Evolutionary conservation across 192 early-diverging fungal species (phyloP).

Genomic region (Coemansia sp.): DNA sequence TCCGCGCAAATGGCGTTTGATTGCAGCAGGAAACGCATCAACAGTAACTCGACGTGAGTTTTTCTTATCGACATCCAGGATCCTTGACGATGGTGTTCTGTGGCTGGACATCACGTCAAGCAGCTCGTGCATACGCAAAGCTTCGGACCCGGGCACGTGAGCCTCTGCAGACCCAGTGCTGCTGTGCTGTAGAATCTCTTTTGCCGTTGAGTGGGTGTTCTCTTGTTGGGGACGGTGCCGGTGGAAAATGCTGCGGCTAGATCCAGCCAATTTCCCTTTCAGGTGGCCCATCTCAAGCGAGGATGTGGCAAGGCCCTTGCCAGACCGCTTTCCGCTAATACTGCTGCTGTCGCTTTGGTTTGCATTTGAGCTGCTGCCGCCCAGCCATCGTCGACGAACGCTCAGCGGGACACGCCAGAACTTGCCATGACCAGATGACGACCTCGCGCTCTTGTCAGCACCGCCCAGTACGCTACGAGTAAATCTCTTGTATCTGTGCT

Average conservation of each 20-base stretch:
- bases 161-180: not conserved
- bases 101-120: not conserved
- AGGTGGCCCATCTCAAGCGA: constrained; percentile 19
- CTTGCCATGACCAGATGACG: constrained; percentile 18
- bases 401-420: constrained; percentile 43
- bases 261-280: constrained; percentile 1
- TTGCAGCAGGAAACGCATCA: constrained; percentile 52
- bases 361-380: constrained; percentile 15
- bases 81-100: constrained; percentile 12
- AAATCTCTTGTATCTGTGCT: constrained; percentile 32
- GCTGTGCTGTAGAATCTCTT: constrained; percentile 1
- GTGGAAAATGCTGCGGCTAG: constrained; percentile 12
- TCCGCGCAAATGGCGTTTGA: constrained; percentile 44
- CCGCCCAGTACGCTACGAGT: constrained; percentile 38
- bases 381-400: constrained; percentile 49
- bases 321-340: constrained; percentile 1
- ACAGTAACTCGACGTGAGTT: constrained; percentile 46
- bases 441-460: constrained; percentile 18
- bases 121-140: not conserved
- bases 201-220: not conserved
- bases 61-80: constrained; percentile 10
- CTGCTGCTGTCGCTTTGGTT: constrained; percentile 10
- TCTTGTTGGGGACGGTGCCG: not conserved
- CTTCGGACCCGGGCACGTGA: not conserved
- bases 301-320: constrained; percentile 8